These are phyloP conservation scores for Aspergillus diversus DNA, from an alignment of 495 filamentous ascomycete genomes.

Conservation along the genomic window DNA sequence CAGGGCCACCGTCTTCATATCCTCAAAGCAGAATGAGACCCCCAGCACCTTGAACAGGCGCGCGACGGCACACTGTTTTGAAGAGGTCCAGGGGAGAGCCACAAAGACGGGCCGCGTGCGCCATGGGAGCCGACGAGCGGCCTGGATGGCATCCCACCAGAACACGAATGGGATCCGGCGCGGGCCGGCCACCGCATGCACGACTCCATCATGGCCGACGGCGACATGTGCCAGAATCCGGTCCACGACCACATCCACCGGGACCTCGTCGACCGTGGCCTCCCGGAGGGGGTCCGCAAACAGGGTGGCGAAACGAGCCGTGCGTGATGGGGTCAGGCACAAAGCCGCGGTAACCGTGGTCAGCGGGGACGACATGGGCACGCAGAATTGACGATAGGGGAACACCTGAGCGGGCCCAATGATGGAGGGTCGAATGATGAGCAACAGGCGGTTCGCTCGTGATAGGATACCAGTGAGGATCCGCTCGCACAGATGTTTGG, in stretches of 20 bases:
- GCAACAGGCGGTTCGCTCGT: slow-evolving; percentile 13
- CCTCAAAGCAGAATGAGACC: neutral
- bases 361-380: slow-evolving; percentile 14
- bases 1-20: neutral
- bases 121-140: neutral
- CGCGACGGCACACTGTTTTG: neutral
- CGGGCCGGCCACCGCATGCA: neutral
- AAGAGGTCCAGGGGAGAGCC: neutral
- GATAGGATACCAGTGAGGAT: neutral
- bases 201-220: neutral
- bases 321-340: neutral
- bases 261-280: slow-evolving; percentile 22
- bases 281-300: slow-evolving; percentile 4
- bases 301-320: neutral
- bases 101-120: neutral
- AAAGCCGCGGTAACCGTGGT: neutral
- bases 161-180: neutral
- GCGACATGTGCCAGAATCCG: slow-evolving; percentile 25
- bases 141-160: neutral
- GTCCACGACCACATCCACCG: slow-evolving; percentile 30
- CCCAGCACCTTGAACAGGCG: neutral
- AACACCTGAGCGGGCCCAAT: slow-evolving; percentile 23
- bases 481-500: neutral
- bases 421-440: slow-evolving; percentile 27
- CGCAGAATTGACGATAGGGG: slow-evolving; percentile 21